Evolutionary conservation across 257 asterid genomes (phyloP).

Genomic region (Primulina eburnea): DNA sequence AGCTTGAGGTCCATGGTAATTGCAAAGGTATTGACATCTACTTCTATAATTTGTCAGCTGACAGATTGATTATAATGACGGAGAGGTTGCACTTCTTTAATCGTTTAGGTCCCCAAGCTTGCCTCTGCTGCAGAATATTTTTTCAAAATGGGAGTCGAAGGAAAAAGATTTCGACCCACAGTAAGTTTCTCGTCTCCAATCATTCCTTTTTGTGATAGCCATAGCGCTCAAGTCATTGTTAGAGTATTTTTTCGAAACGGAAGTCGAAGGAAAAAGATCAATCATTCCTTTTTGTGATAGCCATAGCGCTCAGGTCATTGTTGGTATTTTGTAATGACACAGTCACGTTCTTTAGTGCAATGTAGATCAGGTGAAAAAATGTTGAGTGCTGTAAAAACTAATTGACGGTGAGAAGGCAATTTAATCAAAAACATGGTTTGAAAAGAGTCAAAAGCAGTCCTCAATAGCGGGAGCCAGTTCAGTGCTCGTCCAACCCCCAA

Average conservation of each 20-base stretch:
- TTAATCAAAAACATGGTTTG: background rate
- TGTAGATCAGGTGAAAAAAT: conserved; percentile 6
- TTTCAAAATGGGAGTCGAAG: conserved; percentile 89
- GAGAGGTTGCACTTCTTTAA: conserved; percentile 16
- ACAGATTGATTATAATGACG: conserved; percentile 19
- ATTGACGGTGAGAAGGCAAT: background rate
- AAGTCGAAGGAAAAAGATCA: conserved; percentile 89
- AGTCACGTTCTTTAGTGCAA: background rate
- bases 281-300: background rate
- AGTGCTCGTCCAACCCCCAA: background rate
- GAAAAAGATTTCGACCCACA: conserved; percentile 96
- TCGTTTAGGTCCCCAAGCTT: conserved; percentile 87
- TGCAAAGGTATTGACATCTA: conserved; percentile 66
- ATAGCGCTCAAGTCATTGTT: background rate
- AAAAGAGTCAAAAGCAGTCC: no score
- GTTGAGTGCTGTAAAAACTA: conserved; percentile 12
- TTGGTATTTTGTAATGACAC: background rate
- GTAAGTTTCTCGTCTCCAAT: conserved; percentile 44
- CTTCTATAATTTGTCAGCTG: conserved; percentile 17
- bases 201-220: background rate
- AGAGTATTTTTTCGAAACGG: conserved; percentile 47
- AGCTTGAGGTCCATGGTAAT: conserved; percentile 94
- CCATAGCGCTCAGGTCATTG: background rate
- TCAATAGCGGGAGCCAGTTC: background rate
- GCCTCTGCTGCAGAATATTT: conserved; percentile 97